Evolutionary conservation across 2,329 filamentous ascomycete species (phyloP).

Genomic region (Colletotrichum nymphaeae): DNA sequence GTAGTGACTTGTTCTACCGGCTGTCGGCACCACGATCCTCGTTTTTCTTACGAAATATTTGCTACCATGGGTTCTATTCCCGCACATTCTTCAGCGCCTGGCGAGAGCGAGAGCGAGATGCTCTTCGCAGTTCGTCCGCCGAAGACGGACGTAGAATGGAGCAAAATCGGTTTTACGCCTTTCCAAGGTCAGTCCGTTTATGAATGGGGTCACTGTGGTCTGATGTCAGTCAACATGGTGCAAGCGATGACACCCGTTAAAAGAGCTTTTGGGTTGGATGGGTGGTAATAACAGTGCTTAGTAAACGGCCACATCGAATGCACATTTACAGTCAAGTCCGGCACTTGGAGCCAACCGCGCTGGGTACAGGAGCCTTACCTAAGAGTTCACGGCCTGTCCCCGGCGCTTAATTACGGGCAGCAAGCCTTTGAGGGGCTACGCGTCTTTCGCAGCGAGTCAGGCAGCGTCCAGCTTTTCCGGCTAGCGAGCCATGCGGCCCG

Average conservation of each 20-base stretch:
- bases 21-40: background rate
- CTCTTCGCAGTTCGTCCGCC: background rate
- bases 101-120: background rate
- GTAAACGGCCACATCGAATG: background rate
- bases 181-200: background rate
- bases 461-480: background rate
- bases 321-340: background rate
- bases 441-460: background rate
- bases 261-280: background rate
- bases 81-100: background rate
- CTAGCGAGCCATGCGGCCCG: background rate
- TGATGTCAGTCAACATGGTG: background rate
- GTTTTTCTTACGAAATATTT: background rate
- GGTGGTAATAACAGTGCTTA: background rate
- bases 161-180: background rate
- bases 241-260: background rate
- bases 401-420: background rate
- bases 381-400: background rate
- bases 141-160: background rate
- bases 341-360: background rate
- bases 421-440: background rate
- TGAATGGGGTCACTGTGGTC: background rate
- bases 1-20: background rate
- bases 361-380: background rate
- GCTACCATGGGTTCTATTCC: background rate